Percentiles rank a stretch among this genome's conserved stretches.
Conservation (phyloP, 345 rosid genomes). For the Eucalyptus curtisii region DNA sequence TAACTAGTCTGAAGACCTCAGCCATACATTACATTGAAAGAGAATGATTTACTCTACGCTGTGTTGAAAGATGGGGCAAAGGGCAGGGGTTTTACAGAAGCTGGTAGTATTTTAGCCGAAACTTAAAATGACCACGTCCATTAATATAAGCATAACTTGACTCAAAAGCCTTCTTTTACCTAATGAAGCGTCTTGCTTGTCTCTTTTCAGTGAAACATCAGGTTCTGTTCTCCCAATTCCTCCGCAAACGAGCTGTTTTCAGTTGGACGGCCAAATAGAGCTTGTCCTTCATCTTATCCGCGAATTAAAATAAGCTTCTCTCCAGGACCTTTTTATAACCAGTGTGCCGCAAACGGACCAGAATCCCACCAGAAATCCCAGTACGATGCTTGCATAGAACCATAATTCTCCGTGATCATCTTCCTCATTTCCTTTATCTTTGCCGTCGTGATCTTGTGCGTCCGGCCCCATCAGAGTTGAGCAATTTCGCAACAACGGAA, state of each 20-base stretch:
- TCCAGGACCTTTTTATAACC: constrained; percentile 1
- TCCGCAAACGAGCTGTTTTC: not conserved
- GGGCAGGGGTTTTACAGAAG: too few relatives aligned
- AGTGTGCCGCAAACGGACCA: constrained; percentile 1
- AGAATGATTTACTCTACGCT: too few relatives aligned
- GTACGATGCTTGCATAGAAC: constrained; percentile 7
- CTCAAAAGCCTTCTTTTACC: not conserved
- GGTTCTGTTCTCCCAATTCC: not conserved
- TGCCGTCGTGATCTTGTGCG: not conserved
- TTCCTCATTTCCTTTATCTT: not conserved
- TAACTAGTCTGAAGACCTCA: too few relatives aligned
- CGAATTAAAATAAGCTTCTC: constrained; percentile 6
- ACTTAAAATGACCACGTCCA: not conserved
- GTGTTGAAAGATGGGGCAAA: too few relatives aligned
- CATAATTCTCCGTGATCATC: not conserved
- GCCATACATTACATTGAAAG: too few relatives aligned
- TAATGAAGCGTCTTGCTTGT: not conserved
- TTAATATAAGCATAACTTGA: not conserved
- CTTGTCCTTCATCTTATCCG: not conserved
- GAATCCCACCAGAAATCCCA: constrained; percentile 10
- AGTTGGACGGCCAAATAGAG: not conserved
- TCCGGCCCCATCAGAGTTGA: not conserved
- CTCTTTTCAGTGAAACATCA: not conserved
- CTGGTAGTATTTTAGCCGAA: too few relatives aligned
- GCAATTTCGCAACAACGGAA: constrained; percentile 3